Evolutionary conservation across 345 rosid species (phyloP).

Genomic region (Syzygium grande): DNA sequence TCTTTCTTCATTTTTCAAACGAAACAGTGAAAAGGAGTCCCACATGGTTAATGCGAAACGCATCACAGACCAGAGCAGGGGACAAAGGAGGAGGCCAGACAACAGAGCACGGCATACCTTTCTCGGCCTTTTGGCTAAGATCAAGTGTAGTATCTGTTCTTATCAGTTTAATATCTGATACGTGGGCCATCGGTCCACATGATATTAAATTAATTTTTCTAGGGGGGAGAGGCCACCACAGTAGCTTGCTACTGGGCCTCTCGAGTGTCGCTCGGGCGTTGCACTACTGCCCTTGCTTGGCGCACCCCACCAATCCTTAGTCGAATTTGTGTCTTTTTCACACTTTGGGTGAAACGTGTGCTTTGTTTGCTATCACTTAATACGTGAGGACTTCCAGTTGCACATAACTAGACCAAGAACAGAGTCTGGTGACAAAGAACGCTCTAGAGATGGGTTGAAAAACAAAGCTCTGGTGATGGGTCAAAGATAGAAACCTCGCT

Average conservation of each 20-base stretch:
- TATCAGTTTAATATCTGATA: constrained; percentile 54
- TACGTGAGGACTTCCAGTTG: too few relatives aligned
- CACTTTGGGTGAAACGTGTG: too few relatives aligned
- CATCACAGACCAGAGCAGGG: background rate
- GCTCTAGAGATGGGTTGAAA: background rate
- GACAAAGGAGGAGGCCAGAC: accelerated
- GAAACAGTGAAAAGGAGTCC: background rate
- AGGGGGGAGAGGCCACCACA: background rate
- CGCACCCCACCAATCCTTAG: background rate
- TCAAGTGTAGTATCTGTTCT: constrained; percentile 55
- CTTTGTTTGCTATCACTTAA: too few relatives aligned
- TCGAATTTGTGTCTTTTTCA: background rate
- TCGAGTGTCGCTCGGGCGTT: background rate
- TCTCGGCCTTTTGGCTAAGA: constrained; percentile 67
- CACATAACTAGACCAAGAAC: too few relatives aligned
- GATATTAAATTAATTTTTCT: constrained; percentile 23
- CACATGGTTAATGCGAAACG: background rate
- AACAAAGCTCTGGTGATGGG: background rate
- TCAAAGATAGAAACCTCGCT: background rate
- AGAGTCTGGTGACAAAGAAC: too few relatives aligned
- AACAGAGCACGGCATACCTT: background rate
- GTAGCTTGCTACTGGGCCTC: constrained; percentile 9
- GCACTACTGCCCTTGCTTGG: constrained; percentile 9
- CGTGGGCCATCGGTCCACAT: constrained; percentile 24
- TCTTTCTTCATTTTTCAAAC: background rate